Evolutionary conservation across 768 basidiomycete genomes (phyloP).

Genomic region (Mycena rosella): DNA sequence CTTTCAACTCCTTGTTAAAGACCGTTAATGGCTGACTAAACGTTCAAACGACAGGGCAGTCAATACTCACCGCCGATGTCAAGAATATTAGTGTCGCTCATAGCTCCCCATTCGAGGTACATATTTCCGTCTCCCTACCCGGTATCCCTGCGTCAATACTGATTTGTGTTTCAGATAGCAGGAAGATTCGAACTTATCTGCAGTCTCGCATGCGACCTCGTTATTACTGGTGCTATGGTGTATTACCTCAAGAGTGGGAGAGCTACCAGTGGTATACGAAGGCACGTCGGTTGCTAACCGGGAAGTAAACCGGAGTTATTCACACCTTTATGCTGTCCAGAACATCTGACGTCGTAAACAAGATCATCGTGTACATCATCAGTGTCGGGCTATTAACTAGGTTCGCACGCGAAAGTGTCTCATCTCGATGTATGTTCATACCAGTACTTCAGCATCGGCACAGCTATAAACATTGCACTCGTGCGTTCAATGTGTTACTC

Average conservation of each 20-base stretch:
- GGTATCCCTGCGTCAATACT: neutral
- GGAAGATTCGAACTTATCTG: slow-evolving; percentile 5
- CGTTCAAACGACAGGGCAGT: neutral
- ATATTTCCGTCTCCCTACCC: neutral
- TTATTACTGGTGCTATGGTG: slow-evolving; percentile 6
- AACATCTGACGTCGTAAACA: slow-evolving; percentile 3
- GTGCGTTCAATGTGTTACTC: too few relatives aligned
- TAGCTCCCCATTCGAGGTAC: neutral
- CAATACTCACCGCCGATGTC: neutral
- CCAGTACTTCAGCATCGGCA: neutral
- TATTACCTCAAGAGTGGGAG: neutral
- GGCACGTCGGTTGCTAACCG: too few relatives aligned
- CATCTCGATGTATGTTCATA: neutral
- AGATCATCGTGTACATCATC: slow-evolving; percentile 2
- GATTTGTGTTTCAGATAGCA: neutral
- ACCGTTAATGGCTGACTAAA: neutral
- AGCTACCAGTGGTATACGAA: too few relatives aligned
- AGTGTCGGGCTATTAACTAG: slow-evolving; percentile 7
- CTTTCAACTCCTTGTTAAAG: neutral
- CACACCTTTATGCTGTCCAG: neutral
- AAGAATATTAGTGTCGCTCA: neutral
- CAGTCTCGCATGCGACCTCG: slow-evolving; percentile 6
- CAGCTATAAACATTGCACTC: slow-evolving; percentile 1
- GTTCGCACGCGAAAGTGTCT: too few relatives aligned
- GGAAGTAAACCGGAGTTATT: too few relatives aligned